phyloP scores from a whole-genome alignment of 2,329 filamentous ascomycete species.

The Trichoderma afroharzianum region DNA sequence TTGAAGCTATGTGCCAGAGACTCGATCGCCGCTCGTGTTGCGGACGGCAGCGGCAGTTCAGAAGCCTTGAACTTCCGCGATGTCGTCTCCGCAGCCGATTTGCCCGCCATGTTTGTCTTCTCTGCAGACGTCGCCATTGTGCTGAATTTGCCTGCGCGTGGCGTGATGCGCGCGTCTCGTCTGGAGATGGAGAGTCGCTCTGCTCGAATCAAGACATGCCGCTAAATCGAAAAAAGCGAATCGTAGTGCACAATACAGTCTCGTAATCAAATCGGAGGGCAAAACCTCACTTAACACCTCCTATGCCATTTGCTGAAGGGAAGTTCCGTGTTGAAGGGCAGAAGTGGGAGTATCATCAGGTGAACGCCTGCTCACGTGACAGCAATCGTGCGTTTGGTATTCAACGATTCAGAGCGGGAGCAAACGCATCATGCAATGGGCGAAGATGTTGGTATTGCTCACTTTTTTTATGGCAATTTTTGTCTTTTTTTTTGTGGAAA shows the following conservation, averaged over 20 bases:
- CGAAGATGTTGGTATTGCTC: neutral
- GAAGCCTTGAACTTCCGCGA: slow-evolving; percentile 63
- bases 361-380: slow-evolving; percentile 18
- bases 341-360: slow-evolving; percentile 7
- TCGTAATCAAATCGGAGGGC: neutral
- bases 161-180: slow-evolving; percentile 12
- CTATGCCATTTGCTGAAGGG: neutral
- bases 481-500: neutral
- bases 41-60: slow-evolving; percentile 69
- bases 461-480: no score
- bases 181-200: neutral
- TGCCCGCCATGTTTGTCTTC: slow-evolving; percentile 22
- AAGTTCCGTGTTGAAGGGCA: neutral
- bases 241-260: neutral
- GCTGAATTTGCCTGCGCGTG: slow-evolving; percentile 2
- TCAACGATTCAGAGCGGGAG: neutral
- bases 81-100: slow-evolving; percentile 17
- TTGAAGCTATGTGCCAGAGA: slow-evolving; percentile 76
- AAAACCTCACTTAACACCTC: neutral
- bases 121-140: slow-evolving; percentile 28
- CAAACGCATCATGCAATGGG: neutral
- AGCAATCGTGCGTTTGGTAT: neutral
- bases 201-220: slow-evolving; percentile 6
- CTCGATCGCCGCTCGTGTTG: slow-evolving; percentile 71
- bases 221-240: neutral